phyloP scores from a whole-genome alignment of 2,329 filamentous ascomycete species.

The Penicillium vulpinum region DNA sequence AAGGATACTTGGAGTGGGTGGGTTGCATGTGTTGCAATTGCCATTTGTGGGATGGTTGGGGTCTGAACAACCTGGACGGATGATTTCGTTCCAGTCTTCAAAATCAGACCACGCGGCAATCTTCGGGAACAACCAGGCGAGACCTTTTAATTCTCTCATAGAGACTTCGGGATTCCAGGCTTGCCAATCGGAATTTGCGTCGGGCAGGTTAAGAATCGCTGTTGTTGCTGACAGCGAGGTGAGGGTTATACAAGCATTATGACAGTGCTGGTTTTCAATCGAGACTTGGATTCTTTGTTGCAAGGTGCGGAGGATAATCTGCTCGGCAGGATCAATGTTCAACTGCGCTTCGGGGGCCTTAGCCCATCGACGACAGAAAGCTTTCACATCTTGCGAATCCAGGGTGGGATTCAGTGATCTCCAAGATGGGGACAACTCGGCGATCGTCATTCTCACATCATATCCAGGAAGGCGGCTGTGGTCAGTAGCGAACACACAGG shows the following conservation, averaged over 20 bases:
- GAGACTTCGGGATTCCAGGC: constrained; percentile 29
- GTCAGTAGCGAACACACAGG: constrained; percentile 58
- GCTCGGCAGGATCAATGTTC: constrained; percentile 15
- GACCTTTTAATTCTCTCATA: constrained; percentile 22
- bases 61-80: not conserved
- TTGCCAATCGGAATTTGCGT: constrained; percentile 27
- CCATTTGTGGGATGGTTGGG: not conserved
- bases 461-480: constrained; percentile 49
- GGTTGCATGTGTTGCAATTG: constrained; percentile 34
- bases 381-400: constrained; percentile 21
- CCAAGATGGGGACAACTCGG: constrained; percentile 50
- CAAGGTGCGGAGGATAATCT: constrained; percentile 25
- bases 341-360: constrained; percentile 25
- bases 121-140: constrained; percentile 38
- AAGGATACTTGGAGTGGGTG: constrained; percentile 33
- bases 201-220: constrained; percentile 16
- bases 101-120: constrained; percentile 27
- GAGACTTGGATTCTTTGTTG: constrained; percentile 13
- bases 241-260: constrained; percentile 34
- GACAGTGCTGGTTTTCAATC: constrained; percentile 27
- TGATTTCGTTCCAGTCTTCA: constrained; percentile 31
- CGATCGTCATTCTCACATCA: constrained; percentile 49
- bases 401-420: constrained; percentile 34
- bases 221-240: constrained; percentile 28
- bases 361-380: constrained; percentile 35